Evolutionary conservation across 768 basidiomycete genomes (phyloP).

Genomic region (Tricholoma terreum): DNA sequence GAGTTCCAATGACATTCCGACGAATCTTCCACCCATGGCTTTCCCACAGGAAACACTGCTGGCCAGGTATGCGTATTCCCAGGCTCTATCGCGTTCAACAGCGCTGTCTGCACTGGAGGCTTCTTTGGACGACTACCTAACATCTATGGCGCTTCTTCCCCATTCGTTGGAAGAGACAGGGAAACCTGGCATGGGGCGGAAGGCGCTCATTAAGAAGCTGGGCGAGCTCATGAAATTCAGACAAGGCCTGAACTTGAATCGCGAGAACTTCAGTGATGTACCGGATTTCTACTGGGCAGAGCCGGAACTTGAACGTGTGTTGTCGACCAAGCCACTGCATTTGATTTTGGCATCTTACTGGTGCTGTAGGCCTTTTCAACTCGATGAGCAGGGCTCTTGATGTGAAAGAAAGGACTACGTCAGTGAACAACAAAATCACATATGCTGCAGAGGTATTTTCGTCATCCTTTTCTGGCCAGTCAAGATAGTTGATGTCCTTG

Average conservation of each 20-base stretch:
- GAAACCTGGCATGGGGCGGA: slow-evolving; percentile 77
- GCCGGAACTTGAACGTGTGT: slow-evolving; percentile 79
- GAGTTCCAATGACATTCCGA: slow-evolving; percentile 46
- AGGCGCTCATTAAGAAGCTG: slow-evolving; percentile 86
- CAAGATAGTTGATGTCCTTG: slow-evolving; percentile 4
- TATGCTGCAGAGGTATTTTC: slow-evolving; percentile 73
- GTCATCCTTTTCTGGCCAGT: neutral
- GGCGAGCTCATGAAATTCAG: slow-evolving; percentile 90
- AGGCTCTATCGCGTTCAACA: slow-evolving; percentile 87
- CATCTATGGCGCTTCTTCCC: slow-evolving; percentile 78
- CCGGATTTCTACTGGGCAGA: slow-evolving; percentile 96
- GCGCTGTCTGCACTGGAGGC: slow-evolving; percentile 85
- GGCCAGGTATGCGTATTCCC: slow-evolving; percentile 88
- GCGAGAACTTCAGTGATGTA: slow-evolving; percentile 84
- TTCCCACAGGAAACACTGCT: slow-evolving; percentile 72
- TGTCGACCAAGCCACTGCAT: neutral
- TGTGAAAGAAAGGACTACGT: slow-evolving; percentile 73
- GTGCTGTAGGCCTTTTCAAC: slow-evolving; percentile 70
- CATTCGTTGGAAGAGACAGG: slow-evolving; percentile 74
- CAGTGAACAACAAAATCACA: slow-evolving; percentile 89
- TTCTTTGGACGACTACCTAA: slow-evolving; percentile 78
- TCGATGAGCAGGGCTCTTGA: slow-evolving; percentile 84
- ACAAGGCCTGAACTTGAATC: slow-evolving; percentile 86
- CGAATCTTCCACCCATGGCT: slow-evolving; percentile 46
- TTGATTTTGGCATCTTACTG: neutral